phyloP scores from a whole-genome alignment of 1,284 basidiomycete species.

The Pterulicium gracile region DNA sequence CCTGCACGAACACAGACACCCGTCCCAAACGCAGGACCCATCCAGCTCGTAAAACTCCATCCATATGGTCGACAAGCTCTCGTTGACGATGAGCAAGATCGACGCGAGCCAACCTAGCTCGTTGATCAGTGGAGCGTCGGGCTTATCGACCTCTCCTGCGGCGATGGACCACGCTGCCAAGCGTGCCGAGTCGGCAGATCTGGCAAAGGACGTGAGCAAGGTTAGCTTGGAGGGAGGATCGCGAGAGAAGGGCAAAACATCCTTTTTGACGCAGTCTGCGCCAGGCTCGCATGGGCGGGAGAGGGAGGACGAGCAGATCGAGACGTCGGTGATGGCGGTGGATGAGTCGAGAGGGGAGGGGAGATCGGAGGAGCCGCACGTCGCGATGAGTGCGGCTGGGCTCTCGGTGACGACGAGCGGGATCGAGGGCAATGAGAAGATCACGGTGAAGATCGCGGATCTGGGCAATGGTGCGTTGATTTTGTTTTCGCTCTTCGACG shows the following conservation, averaged over 20 bases:
- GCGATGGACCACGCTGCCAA: constrained; percentile 7
- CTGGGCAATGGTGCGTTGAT: constrained; percentile 71
- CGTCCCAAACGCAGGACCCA: too few species aligned
- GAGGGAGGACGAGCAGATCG: too few species aligned
- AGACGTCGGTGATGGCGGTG: constrained; percentile 30
- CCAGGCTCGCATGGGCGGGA: not conserved
- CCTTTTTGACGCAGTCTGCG: too few species aligned
- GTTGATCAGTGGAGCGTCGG: too few species aligned
- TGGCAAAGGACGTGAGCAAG: constrained; percentile 12
- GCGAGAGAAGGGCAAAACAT: too few species aligned
- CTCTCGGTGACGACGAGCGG: constrained; percentile 20
- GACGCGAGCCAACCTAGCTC: constrained; percentile 19
- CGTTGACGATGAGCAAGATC: constrained; percentile 86
- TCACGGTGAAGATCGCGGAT: constrained; percentile 99
- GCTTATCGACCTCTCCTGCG: not conserved
- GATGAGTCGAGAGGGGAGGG: constrained; percentile 19
- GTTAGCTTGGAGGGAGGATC: not conserved
- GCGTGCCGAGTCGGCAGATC: constrained; percentile 12
- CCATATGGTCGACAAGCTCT: constrained; percentile 84
- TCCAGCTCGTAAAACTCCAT: constrained; percentile 62
- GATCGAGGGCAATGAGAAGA: constrained; percentile 52
- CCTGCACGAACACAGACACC: too few species aligned
- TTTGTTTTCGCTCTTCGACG: constrained; percentile 7
- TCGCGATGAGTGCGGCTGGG: constrained; percentile 17
- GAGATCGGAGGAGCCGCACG: not conserved